Base-by-base conservation (phyloP, 768 basidiomycete species). In the Dioszegia crocea region DNA sequence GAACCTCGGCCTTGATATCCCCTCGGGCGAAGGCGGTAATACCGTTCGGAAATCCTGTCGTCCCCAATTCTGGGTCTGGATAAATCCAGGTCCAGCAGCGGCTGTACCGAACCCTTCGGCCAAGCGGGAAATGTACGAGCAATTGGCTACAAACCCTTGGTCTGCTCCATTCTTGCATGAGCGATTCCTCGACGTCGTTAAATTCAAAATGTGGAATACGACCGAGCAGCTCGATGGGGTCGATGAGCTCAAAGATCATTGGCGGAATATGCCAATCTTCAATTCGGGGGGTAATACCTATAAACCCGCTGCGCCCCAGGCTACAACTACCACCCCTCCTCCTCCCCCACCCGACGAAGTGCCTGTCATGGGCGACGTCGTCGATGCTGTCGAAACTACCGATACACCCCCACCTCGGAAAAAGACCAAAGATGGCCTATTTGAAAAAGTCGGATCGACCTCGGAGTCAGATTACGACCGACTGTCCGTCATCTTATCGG, bases 131-230 rank as follows among this genome's bases (percentile, higher is more conserved):
- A 93, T 97, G 91, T 88, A 84, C 73, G 83, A 85, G 24, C 82
- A 85, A 66, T 83, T 98, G 38, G 86, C 75, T 1, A 77, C 72
- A 6, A 98, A 88, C 73, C 90, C 92, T 0, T 99, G 94, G 94
- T 87, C 91, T 1, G 85, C 91, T 0, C 93, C 94, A 1, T 93
- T 99, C 81, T 80, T 99, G 29, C 91, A 98, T 76, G 86, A 85
- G 11, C 83, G 91, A 45, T 98, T 98, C 81, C 85, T 87, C 69
- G 88, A 91, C 61, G 84, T 91, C 41, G 87, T 99, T 74, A 85
- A 89, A 75, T 99, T 99, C 82, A 91, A 88, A 75, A 81, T 97
- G 64, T 99, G 94, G 94, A 98, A 98, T 75, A 97, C 94, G 30
- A 97, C 93, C 0, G 93, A 94, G 67, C 93, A 97, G 70, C 80